A percentile compares a stretch with the other conserved stretches of the same genome.
Conservation (phyloP, 2,329 filamentous ascomycete species). For the Sporothrix globosa region DNA sequence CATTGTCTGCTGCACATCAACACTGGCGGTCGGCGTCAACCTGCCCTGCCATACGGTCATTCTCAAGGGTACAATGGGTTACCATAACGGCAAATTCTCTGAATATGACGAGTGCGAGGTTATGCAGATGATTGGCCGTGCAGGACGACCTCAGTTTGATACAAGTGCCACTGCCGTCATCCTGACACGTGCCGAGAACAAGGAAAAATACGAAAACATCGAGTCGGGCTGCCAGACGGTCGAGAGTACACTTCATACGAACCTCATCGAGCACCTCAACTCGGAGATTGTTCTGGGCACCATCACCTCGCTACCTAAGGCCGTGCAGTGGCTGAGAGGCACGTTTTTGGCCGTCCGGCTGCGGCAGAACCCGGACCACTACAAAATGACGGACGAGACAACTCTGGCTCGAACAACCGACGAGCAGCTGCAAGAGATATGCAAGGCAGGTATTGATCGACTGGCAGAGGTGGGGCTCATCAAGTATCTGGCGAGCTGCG, state of each 20-base stretch:
- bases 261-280: conserved; percentile 81
- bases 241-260: conserved; percentile 77
- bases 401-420: conserved; percentile 57
- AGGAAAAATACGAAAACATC: conserved; percentile 70
- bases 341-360: conserved; percentile 80
- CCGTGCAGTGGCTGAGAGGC: conserved; percentile 72
- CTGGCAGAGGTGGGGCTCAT: conserved; percentile 65
- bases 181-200: conserved; percentile 70
- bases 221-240: conserved; percentile 72
- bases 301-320: conserved; percentile 65
- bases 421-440: conserved; percentile 69
- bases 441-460: conserved; percentile 67
- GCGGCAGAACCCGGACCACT: conserved; percentile 69
- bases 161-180: conserved; percentile 76
- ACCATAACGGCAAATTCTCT: conserved; percentile 60
- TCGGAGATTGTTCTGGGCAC: conserved; percentile 80
- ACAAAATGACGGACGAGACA: conserved; percentile 63
- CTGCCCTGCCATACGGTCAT: conserved; percentile 81
- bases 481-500: conserved; percentile 38
- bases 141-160: conserved; percentile 82
- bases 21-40: conserved; percentile 81
- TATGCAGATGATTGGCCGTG: conserved; percentile 89
- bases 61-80: conserved; percentile 76
- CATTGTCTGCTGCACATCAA: conserved; percentile 86
- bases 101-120: conserved; percentile 83